These are phyloP conservation scores for Nakazawaea laoshanensis DNA, from an alignment of 805 yeast species.

Conservation along the genomic window DNA sequence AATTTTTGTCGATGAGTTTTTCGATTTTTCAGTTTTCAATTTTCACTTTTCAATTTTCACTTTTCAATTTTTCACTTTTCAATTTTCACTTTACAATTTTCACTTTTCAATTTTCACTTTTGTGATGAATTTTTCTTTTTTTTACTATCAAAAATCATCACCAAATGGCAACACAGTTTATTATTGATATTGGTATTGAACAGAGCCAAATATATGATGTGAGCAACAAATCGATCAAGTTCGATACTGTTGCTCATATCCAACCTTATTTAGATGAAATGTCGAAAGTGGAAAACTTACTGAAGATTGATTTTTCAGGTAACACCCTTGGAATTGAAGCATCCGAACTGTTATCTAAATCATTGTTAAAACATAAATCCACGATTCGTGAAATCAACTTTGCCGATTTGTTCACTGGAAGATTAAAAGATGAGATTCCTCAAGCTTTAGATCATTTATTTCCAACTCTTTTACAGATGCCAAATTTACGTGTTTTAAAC, in stretches of 20 bases:
- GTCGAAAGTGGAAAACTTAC: slow-evolving; percentile 24
- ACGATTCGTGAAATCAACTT: slow-evolving; percentile 65
- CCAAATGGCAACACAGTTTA: slow-evolving; percentile 27
- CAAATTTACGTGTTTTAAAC: slow-evolving; percentile 65
- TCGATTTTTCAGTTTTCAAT: too few species aligned
- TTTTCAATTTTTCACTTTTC: too few species aligned
- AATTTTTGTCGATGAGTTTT: too few species aligned
- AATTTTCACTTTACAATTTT: too few species aligned
- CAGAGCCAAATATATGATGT: slow-evolving; percentile 48
- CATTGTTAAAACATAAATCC: slow-evolving; percentile 31
- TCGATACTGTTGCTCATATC: slow-evolving; percentile 66
- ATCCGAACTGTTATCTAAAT: slow-evolving; percentile 58
- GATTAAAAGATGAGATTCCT: slow-evolving; percentile 93
- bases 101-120: too few species aligned
- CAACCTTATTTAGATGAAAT: slow-evolving; percentile 60
- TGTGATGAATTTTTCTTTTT: not conserved
- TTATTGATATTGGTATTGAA: slow-evolving; percentile 29
- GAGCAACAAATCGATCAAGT: slow-evolving; percentile 68
- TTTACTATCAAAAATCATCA: too few species aligned
- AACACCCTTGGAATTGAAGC: slow-evolving; percentile 94
- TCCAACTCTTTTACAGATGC: slow-evolving; percentile 63
- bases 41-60: too few species aligned
- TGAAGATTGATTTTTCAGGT: slow-evolving; percentile 76
- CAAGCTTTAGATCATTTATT: slow-evolving; percentile 65
- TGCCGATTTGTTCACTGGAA: slow-evolving; percentile 91